phyloP scores from a whole-genome alignment of 1,284 basidiomycete species.

The Porodaedalea pini region DNA sequence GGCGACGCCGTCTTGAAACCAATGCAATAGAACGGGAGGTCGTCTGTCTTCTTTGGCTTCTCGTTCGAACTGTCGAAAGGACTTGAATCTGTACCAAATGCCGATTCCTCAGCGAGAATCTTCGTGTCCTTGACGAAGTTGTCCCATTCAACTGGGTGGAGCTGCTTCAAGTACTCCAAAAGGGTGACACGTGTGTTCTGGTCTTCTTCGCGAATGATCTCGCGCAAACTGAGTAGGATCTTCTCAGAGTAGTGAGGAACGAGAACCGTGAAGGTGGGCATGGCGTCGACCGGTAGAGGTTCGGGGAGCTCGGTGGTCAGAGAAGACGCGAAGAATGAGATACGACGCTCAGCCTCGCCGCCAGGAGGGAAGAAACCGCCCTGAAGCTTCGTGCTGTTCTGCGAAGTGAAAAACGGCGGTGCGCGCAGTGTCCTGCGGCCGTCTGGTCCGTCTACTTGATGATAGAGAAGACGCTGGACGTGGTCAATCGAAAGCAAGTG shows the following conservation, averaged over 20 bases:
- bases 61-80: slow-evolving; percentile 61
- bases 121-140: slow-evolving; percentile 99
- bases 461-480: slow-evolving; percentile 90
- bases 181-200: slow-evolving; percentile 94
- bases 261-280: slow-evolving; percentile 96
- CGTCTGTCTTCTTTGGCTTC: slow-evolving; percentile 81
- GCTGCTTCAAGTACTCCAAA: slow-evolving; percentile 95
- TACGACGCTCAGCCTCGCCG: slow-evolving; percentile 93
- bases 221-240: slow-evolving; percentile 87
- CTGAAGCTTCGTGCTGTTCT: slow-evolving; percentile 69
- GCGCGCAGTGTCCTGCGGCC: slow-evolving; percentile 88
- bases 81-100: slow-evolving; percentile 52
- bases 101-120: slow-evolving; percentile 93
- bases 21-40: slow-evolving; percentile 98
- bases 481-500: slow-evolving; percentile 94
- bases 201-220: slow-evolving; percentile 96
- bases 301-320: slow-evolving; percentile 91
- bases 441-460: slow-evolving; percentile 85
- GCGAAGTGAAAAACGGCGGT: slow-evolving; percentile 93
- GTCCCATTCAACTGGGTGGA: slow-evolving; percentile 99
- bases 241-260: slow-evolving; percentile 98
- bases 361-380: slow-evolving; percentile 88
- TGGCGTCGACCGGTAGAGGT: slow-evolving; percentile 89
- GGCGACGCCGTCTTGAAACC: slow-evolving; percentile 99
- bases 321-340: slow-evolving; percentile 96